Base-by-base conservation (phyloP, 2,329 filamentous ascomycete genomes). In the Colletotrichum paranaense region DNA sequence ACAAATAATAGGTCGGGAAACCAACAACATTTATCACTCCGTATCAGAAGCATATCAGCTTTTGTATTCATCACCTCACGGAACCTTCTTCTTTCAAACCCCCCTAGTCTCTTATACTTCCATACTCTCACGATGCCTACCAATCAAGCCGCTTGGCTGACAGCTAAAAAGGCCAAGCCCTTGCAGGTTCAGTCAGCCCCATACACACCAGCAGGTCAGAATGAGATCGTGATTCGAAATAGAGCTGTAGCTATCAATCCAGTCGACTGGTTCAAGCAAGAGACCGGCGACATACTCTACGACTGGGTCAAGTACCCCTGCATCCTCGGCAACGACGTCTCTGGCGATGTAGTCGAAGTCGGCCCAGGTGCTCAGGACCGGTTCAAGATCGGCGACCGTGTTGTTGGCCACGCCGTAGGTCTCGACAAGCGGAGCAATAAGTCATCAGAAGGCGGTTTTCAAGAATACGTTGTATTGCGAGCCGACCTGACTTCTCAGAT, bases 201-300 rank as follows among this genome's bases (percentile, higher is more conserved):
- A 5, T 68, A 75, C 56, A 73, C 69, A 1, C 42, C 68, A 3
- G 38, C 75, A 9, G 75, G 72, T n/a, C 64, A 76, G 22, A 49
- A 73, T 38, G 76, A 79, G 57, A 69, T 82, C 46, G 75, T 82
- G 57, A 70, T 82, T 68, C 78, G 75, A 58, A 79, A 78, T 46
- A 72, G 77, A 8, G 80, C 79, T 22, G 75, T 80, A 6, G 80
- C 80, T n/a, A 79, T 82, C 46, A 82, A 82, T 55, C 80, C 79
- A 1, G 75, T 79, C 14, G 79, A 82, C 22, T 59, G 75, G 32
- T 67, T 73, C 46, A 77, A 79, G 14, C 78, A 80, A 58, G 60
- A 73, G 22, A 68, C 73, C 58, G 76, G 75, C 7, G 62, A 75
- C 49, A 64, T 74, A n/a, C 62, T 73, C 22, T 76, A 75, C 14